These are phyloP conservation scores for Choiromyces venosus DNA, from an alignment of 495 filamentous ascomycete genomes.

Conservation along the genomic window DNA sequence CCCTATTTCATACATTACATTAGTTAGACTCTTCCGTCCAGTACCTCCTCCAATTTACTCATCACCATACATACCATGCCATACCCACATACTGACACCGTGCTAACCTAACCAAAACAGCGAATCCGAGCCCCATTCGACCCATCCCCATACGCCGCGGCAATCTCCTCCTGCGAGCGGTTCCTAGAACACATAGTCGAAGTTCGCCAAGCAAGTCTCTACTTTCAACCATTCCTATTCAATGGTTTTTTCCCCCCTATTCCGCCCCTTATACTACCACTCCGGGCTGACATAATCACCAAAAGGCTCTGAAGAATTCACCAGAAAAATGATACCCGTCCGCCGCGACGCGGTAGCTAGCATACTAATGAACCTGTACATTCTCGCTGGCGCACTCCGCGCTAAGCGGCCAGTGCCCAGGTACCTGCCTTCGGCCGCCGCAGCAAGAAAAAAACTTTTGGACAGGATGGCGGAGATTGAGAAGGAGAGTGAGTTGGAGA, in stretches of 20 bases:
- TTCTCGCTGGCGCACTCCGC: constrained; percentile 53
- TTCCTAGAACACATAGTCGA: constrained; percentile 57
- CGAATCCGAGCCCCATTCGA: constrained; percentile 55
- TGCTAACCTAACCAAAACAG: constrained; percentile 4
- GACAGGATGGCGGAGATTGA: constrained; percentile 50
- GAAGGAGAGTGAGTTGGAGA: constrained; percentile 42
- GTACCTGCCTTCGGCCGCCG: constrained; percentile 53
- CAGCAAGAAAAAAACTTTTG: constrained; percentile 50
- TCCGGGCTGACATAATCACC: constrained; percentile 8
- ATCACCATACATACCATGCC: neutral
- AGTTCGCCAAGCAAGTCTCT: constrained; percentile 54
- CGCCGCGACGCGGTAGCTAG: constrained; percentile 55
- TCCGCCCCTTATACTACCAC: neutral
- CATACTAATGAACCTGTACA: constrained; percentile 55
- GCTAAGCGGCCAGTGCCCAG: constrained; percentile 50
- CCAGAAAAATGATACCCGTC: constrained; percentile 47
- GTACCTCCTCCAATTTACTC: neutral
- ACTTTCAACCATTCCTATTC: constrained; percentile 50
- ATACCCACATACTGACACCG: neutral
- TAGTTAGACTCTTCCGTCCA: neutral
- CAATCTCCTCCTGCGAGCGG: constrained; percentile 52
- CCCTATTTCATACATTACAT: constrained; percentile 13
- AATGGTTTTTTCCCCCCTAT: constrained; percentile 20
- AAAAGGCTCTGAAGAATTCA: constrained; percentile 46
- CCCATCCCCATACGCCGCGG: constrained; percentile 52